phyloP scores from a whole-genome alignment of 495 filamentous ascomycete genomes.

The Annulohypoxylon bovei region DNA sequence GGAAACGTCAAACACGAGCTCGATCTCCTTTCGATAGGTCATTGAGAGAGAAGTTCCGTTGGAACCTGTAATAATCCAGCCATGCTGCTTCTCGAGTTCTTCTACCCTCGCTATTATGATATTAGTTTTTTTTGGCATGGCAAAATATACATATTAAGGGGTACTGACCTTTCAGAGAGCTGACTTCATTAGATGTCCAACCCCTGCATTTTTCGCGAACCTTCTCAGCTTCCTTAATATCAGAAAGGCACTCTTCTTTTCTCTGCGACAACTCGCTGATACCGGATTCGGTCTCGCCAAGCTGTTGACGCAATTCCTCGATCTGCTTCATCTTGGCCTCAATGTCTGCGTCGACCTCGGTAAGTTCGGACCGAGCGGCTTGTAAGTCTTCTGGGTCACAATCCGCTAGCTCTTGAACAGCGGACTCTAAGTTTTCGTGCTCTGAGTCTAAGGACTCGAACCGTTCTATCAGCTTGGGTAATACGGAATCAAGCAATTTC shows the following conservation, averaged over 20 bases:
- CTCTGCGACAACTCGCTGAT: slow-evolving; percentile 68
- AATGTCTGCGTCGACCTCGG: slow-evolving; percentile 71
- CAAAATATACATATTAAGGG: not conserved
- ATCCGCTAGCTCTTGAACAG: slow-evolving; percentile 78
- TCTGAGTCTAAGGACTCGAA: slow-evolving; percentile 68
- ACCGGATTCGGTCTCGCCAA: slow-evolving; percentile 69
- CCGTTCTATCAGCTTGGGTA: slow-evolving; percentile 72
- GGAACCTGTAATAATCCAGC: slow-evolving; percentile 81
- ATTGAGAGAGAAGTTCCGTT: slow-evolving; percentile 71
- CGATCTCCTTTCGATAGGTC: slow-evolving; percentile 79
- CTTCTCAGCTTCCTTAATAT: slow-evolving; percentile 85
- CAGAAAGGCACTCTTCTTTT: slow-evolving; percentile 72
- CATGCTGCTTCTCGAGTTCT: slow-evolving; percentile 71
- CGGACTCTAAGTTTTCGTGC: slow-evolving; percentile 70
- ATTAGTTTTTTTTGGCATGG: slow-evolving; percentile 15
- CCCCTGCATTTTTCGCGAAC: slow-evolving; percentile 87
- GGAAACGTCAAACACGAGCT: slow-evolving; percentile 76
- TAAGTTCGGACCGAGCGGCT: slow-evolving; percentile 70
- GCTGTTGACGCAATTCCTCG: slow-evolving; percentile 67
- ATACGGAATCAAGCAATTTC: slow-evolving; percentile 65
- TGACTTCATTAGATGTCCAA: slow-evolving; percentile 84
- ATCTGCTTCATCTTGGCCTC: slow-evolving; percentile 72
- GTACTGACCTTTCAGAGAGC: slow-evolving; percentile 71
- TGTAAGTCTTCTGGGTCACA: slow-evolving; percentile 82
- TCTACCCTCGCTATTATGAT: slow-evolving; percentile 68